These are phyloP conservation scores for Penicillium sp. DNA, from an alignment of 2,329 filamentous ascomycete genomes.

Conservation along the genomic window DNA sequence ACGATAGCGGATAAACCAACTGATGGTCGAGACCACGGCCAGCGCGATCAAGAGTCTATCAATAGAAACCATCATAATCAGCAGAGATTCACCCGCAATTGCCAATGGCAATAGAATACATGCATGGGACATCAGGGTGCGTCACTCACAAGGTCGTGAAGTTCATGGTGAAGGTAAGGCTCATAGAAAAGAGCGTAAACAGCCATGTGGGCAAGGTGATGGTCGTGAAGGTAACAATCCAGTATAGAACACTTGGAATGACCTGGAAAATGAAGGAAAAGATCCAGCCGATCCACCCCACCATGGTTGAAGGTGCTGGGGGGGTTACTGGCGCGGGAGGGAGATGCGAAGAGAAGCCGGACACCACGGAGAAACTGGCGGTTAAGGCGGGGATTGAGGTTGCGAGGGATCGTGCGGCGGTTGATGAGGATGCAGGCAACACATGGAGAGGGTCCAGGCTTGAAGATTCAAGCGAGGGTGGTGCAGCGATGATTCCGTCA, in stretches of 20 bases:
- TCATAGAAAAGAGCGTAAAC: slow-evolving; percentile 83
- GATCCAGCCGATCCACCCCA: slow-evolving; percentile 41
- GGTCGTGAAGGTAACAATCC: slow-evolving; percentile 72
- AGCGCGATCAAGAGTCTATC: slow-evolving; percentile 68
- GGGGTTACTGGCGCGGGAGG: slow-evolving; percentile 22
- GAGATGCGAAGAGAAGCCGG: too few relatives aligned
- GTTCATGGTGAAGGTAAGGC: slow-evolving; percentile 95
- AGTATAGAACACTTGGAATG: slow-evolving; percentile 59
- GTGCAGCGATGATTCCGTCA: too few relatives aligned
- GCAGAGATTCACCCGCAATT: too few relatives aligned
- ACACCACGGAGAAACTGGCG: too few relatives aligned
- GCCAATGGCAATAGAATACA: too few relatives aligned
- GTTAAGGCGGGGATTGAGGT: too few relatives aligned
- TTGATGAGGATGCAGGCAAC: too few relatives aligned
- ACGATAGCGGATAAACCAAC: slow-evolving; percentile 89
- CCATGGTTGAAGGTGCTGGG: slow-evolving; percentile 29
- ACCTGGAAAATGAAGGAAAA: slow-evolving; percentile 45
- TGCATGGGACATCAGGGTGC: too few relatives aligned
- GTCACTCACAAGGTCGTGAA: slow-evolving; percentile 77
- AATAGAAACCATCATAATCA: too few relatives aligned
- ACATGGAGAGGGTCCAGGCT: too few relatives aligned
- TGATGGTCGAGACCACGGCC: slow-evolving; percentile 70
- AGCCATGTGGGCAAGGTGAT: slow-evolving; percentile 83
- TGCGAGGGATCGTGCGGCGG: too few relatives aligned
- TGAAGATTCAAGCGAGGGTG: too few relatives aligned